Base-by-base conservation (phyloP, 352 stramenopile genomes). In the Phytophthora uliginosa region DNA sequence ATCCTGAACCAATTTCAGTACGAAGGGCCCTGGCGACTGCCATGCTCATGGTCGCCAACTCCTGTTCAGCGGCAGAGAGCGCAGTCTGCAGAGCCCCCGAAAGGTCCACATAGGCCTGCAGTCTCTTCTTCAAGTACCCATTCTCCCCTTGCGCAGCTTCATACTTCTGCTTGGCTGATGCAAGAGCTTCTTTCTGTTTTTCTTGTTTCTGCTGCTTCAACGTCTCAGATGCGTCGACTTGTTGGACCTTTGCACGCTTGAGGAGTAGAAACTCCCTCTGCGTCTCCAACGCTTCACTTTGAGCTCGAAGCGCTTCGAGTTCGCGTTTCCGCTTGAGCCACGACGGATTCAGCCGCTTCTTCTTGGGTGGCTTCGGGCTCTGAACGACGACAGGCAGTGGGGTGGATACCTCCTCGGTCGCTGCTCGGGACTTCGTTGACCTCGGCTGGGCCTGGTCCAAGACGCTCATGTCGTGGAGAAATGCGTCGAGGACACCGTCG, bases 301-400 rank as follows among this genome's bases (percentile, higher is more conserved):
- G 12, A 48, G 56, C 31, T 24, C 54, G 63, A 2, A 70, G 34
- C 4, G 40, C 24, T 9, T 53, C 22, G 28, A 70, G 28, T 18
- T 69, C 62, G 22, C 33, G 51, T 54, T 69, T 69, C 7, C 52
- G 51, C 22, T 54, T 59, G 60, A 54, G 34, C 50, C 48, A 67
- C 20, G 60, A 60, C 50, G 48, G 48, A 36, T 45, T 65, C 47
- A 1, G 10, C 15, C 42, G 42, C 28, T 53, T 59, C 57, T 59
- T 59, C 13, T 67, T 67, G 48, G 18, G 5, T 7, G n/a, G 45
- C 53, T 50, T 22, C 10, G 13, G 7, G 18, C 9, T 20, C 15
- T 50, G 40, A 22, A 50, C 12, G 6, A 50, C 34, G 34, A 26
- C 24, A 3, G 24, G 24, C 24, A 12, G 1, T 40, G 34, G 8